Conservation (phyloP, 352 stramenopile species). For the Pythium apleroticum region DNA sequence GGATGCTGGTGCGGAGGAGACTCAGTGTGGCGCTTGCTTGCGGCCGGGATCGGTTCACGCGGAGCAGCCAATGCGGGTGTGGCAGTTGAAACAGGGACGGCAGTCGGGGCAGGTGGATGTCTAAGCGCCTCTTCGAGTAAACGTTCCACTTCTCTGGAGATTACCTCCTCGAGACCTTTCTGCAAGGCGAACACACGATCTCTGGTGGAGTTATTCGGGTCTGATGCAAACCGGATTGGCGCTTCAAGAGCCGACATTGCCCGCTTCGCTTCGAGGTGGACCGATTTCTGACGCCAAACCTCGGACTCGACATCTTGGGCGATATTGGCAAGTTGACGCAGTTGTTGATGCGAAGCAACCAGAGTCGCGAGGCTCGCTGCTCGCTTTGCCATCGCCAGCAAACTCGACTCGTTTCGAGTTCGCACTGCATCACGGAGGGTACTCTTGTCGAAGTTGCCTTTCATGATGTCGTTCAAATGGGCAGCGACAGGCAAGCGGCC, state of each 20-base stretch:
- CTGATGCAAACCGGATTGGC: neutral
- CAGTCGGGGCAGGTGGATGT: neutral
- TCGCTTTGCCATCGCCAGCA: neutral
- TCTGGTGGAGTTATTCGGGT: neutral
- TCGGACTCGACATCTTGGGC: conserved; percentile 7
- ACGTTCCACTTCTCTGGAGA: neutral
- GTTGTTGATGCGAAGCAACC: neutral
- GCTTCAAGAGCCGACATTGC: neutral
- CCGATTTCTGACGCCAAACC: conserved; percentile 1
- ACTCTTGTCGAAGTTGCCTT: neutral
- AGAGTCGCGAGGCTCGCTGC: neutral
- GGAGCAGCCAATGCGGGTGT: neutral
- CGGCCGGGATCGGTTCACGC: neutral
- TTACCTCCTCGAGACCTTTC: conserved; percentile 3
- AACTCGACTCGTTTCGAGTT: neutral
- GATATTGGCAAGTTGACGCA: conserved; percentile 7
- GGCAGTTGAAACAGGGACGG: neutral
- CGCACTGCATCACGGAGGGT: neutral
- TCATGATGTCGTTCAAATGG: neutral
- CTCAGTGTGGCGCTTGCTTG: neutral
- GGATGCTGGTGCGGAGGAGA: neutral
- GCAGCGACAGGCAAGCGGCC: neutral
- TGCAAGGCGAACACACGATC: conserved; percentile 10
- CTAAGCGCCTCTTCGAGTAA: neutral
- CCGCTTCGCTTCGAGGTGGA: conserved; percentile 5